Base-by-base conservation (phyloP, 371 early-diverging fungal genomes). In the Basidiobolus heterosporus region DNA sequence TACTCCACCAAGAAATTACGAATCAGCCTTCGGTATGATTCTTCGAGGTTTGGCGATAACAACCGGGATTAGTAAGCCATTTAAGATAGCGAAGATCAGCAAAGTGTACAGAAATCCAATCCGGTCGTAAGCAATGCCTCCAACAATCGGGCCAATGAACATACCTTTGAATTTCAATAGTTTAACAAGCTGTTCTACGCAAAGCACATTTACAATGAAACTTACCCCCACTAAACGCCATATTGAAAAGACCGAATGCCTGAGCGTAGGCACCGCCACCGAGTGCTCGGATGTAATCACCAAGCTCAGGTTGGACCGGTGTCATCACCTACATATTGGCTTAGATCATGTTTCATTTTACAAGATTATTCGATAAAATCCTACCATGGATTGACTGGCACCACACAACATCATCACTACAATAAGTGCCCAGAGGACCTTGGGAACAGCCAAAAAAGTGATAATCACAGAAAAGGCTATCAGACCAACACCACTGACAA, bases 91-190 rank as follows among this genome's bases (percentile, higher is more conserved):
- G 44, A 60, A 60, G 48, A 57, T 52, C 23, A 47, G n/a, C 60
- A 60, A 56, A 0, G 51, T 56, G 50, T 44, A 57, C 3, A 23
- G 39, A 47, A 63, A 63, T 1, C 54, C 60, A 38, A 51, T 58
- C 37, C 53, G 45, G 23, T 55, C 52, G 23, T 45, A 55, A 39
- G 58, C 44, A 7, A 61, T 53, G 2, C 77, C 77, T 6, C 70
- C 72, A 45, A 66, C 42, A 19, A 70, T 67, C 5, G 77, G 77
- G 0, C 77, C 77, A 14, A 66, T 40, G 35, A 72, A 67, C 77
- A 76, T 76, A 9, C 30, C 30, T 30, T 30, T 30, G 9, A 30
- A 30, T 3, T 30, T 30, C 30, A 30, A 23, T 67, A 68, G 20
- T 64, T 50, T 0, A 70, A 69, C 30, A 67, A 59, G 3, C 51